Evolutionary conservation across 176 grass and related monocot species (phyloP).

Genomic region (Stipa capillata): DNA sequence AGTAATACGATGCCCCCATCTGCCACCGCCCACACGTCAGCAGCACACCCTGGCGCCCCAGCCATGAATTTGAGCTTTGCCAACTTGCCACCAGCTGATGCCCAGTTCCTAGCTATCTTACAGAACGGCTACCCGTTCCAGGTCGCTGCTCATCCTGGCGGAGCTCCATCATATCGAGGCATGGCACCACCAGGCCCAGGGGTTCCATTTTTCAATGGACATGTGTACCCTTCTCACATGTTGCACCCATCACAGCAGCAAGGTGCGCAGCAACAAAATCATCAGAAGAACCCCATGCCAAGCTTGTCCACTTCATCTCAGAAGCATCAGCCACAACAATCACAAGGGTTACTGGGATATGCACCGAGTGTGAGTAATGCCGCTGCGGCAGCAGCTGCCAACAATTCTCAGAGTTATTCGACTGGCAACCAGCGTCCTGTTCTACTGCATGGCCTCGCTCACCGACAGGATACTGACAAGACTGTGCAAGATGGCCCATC

Average conservation of each 20-base stretch:
- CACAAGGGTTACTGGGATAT: constrained; percentile 48
- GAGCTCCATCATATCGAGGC: constrained; percentile 60
- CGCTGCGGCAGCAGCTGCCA: not conserved
- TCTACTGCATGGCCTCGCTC: constrained; percentile 25
- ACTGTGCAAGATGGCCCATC: constrained; percentile 33
- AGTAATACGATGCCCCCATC: constrained; percentile 29
- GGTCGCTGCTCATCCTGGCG: constrained; percentile 58
- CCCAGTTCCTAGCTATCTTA: constrained; percentile 76
- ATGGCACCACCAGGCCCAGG: constrained; percentile 46
- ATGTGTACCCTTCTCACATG: constrained; percentile 75
- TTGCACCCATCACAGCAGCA: constrained; percentile 75
- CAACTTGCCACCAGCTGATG: constrained; percentile 49
- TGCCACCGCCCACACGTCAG: constrained; percentile 19
- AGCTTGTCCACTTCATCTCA: constrained; percentile 56
- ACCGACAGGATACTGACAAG: constrained; percentile 54
- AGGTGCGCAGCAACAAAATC: constrained; percentile 47
- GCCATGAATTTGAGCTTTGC: constrained; percentile 92
- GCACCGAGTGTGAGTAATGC: constrained; percentile 29
- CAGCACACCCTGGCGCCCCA: constrained; percentile 33
- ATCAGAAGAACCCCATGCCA: constrained; percentile 45
- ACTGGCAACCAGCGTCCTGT: constrained; percentile 38
- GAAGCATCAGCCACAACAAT: constrained; percentile 63
- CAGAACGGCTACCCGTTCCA: constrained; percentile 79
- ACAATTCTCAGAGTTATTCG: constrained; percentile 36
- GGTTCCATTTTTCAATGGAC: constrained; percentile 90